Conservation (phyloP, 2,329 filamentous ascomycete genomes). For the Paracoccidioides lutzii region DNA sequence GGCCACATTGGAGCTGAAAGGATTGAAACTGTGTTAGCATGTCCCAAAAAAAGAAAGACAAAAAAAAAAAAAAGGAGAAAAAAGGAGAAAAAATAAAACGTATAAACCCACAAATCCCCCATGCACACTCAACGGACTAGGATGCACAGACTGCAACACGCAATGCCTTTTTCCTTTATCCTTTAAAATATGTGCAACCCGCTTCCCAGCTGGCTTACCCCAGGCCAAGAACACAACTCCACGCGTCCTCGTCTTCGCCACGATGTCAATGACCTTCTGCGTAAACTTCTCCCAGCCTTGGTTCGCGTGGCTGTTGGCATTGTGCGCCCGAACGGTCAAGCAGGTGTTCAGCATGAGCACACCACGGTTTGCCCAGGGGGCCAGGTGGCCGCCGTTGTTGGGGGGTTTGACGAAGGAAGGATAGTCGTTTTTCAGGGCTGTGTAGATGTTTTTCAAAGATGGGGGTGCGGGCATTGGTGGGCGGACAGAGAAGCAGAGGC, state of each 20-base stretch:
- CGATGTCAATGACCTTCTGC: constrained; percentile 77
- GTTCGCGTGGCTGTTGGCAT: constrained; percentile 73
- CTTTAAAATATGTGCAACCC: constrained; percentile 60
- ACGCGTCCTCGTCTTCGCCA: constrained; percentile 59
- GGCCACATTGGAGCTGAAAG: constrained; percentile 31
- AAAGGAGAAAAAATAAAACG: neutral
- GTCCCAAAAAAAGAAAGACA: neutral
- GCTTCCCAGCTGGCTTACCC: constrained; percentile 72
- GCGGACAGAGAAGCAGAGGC: constrained; percentile 87
- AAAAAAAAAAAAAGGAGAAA: neutral
- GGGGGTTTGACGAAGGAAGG: constrained; percentile 63
- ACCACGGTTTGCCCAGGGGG: constrained; percentile 84
- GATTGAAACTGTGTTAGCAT: neutral
- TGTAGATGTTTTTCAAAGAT: constrained; percentile 90
- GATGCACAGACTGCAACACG: constrained; percentile 78
- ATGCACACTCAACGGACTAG: constrained; percentile 76
- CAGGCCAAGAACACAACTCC: constrained; percentile 94
- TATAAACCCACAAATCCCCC: constrained; percentile 55
- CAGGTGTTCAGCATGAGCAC: constrained; percentile 92
- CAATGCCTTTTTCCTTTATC: constrained; percentile 57
- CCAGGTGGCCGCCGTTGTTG: constrained; percentile 68
- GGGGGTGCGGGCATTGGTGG: constrained; percentile 80
- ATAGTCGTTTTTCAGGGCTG: constrained; percentile 74
- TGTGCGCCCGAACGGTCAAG: constrained; percentile 78
- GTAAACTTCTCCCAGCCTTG: constrained; percentile 91